Percentiles rank a stretch among this genome's conserved stretches.
Evolutionary conservation across 2,329 filamentous ascomycete species (phyloP).

Genomic region (Fusarium scirpi): DNA sequence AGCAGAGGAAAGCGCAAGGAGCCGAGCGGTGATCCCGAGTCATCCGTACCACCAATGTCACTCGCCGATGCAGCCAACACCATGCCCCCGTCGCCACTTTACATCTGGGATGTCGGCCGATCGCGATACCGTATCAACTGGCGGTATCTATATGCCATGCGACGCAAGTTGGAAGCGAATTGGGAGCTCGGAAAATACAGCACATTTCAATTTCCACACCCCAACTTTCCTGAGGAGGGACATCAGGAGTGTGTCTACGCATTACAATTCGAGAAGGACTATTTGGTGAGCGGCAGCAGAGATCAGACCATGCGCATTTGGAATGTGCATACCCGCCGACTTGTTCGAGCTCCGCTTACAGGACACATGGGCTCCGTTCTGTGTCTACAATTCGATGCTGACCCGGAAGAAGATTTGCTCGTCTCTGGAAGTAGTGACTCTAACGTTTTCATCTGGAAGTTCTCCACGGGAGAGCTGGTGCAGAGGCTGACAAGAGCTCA

Average conservation of each 20-base stretch:
- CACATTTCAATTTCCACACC: constrained; percentile 93
- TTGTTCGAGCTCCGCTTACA: constrained; percentile 77
- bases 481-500: constrained; percentile 83
- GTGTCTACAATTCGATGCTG: constrained; percentile 93
- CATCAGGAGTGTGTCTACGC: constrained; percentile 96
- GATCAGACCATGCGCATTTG: constrained; percentile 91
- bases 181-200: constrained; percentile 86
- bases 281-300: constrained; percentile 91
- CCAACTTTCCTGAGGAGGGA: constrained; percentile 80
- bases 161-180: constrained; percentile 86
- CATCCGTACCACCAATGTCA: constrained; percentile 49
- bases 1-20: constrained; percentile 54
- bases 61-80: constrained; percentile 46
- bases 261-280: constrained; percentile 87
- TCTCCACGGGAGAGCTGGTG: constrained; percentile 87
- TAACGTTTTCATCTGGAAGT: constrained; percentile 90
- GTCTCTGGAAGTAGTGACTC: constrained; percentile 95
- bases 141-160: constrained; percentile 92
- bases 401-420: constrained; percentile 89
- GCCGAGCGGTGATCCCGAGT: constrained; percentile 50
- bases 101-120: constrained; percentile 62
- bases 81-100: constrained; percentile 61
- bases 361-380: constrained; percentile 90
- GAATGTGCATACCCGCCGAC: constrained; percentile 83
- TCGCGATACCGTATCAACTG: constrained; percentile 80